These are phyloP conservation scores for Phellinidium pouzarii DNA, from an alignment of 1,284 basidiomycete species.

Conservation along the genomic window DNA sequence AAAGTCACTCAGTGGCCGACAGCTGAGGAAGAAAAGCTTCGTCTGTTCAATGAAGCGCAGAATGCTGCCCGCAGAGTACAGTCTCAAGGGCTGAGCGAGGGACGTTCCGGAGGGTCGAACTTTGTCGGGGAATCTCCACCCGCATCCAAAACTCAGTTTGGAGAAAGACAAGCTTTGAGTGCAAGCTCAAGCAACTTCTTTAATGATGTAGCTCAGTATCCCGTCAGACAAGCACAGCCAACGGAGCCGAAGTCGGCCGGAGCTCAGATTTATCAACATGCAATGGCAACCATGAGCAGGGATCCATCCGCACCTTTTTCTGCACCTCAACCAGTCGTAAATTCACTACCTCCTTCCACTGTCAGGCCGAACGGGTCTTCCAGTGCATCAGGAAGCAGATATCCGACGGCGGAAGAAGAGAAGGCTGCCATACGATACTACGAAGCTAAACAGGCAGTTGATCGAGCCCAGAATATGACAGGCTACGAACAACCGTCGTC, in stretches of 20 bases:
- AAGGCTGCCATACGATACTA: slow-evolving; percentile 67
- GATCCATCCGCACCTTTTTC: slow-evolving; percentile 36
- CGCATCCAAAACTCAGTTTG: slow-evolving; percentile 8
- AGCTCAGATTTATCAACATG: slow-evolving; percentile 23
- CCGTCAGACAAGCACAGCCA: not conserved
- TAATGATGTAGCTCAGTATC: not conserved
- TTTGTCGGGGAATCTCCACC: slow-evolving; percentile 6
- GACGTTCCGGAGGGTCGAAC: not conserved
- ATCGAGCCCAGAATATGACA: slow-evolving; percentile 38
- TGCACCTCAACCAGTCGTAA: slow-evolving; percentile 37
- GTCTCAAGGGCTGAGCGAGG: slow-evolving; percentile 5
- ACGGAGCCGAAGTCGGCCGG: slow-evolving; percentile 19
- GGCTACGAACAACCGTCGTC: slow-evolving; percentile 26
- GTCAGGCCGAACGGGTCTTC: slow-evolving; percentile 4
- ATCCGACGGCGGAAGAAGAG: slow-evolving; percentile 42
- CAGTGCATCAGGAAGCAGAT: slow-evolving; percentile 18
- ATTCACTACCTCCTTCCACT: slow-evolving; percentile 14
- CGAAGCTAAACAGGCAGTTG: slow-evolving; percentile 64
- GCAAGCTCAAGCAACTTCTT: not conserved
- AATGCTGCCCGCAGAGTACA: slow-evolving; percentile 16
- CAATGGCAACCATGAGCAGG: slow-evolving; percentile 21
- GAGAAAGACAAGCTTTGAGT: not conserved
- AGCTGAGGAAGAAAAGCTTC: slow-evolving; percentile 22
- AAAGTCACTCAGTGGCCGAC: slow-evolving; percentile 17
- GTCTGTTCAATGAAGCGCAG: slow-evolving; percentile 19